Evolutionary conservation across 2,329 filamentous ascomycete species (phyloP), one percentile per base, ranked within the genome.

Genomic region (Ceratocystis papillata): DNA sequence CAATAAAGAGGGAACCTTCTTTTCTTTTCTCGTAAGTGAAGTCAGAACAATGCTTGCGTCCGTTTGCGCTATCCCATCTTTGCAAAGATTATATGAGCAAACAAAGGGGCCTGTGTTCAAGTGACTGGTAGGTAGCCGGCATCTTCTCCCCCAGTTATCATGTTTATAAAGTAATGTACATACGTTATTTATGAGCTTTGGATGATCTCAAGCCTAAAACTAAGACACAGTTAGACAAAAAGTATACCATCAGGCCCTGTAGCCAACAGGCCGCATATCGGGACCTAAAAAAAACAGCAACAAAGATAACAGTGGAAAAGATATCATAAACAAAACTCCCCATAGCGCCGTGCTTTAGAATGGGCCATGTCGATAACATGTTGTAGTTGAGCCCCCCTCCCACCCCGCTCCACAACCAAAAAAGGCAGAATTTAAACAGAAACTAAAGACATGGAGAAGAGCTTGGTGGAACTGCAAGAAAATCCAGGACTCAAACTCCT

Each of bases 311-410:
- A 33, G 28, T 30, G 6, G 17, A n/a, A 30, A 37, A 59, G 17
- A 28, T 28, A 37, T 4, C 28, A n/a, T 17, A 5, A 59, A 33
- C 28, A 50, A 59, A 59, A 59, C 55, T 59, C 55, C 55, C 7
- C 17, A 37, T 37, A 59, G 55, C 55, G 55, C 55, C 55, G 28
- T 59, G 55, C 55, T 30, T n/a, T 17, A 33, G 53, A 57, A 57
- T 50, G 48, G 48, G 37, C 3, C 48, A 50, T 50, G 48, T 12
- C 37, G 12, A 15, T 12, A 53, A 53, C 53, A 57, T 22, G 17
- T 22, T 48, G 46, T 7, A 48, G 20, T 48, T 6, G 5, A 1
- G 28, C 3, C 46, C n/a, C 46, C 46, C 17, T 20, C 45, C 17
- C 45, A 6, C 17, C 45, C 17, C 12, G 44, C 6, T 6, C 5